Conservation (phyloP, 352 stramenopile species). For the Globisporangium cystogenes region DNA sequence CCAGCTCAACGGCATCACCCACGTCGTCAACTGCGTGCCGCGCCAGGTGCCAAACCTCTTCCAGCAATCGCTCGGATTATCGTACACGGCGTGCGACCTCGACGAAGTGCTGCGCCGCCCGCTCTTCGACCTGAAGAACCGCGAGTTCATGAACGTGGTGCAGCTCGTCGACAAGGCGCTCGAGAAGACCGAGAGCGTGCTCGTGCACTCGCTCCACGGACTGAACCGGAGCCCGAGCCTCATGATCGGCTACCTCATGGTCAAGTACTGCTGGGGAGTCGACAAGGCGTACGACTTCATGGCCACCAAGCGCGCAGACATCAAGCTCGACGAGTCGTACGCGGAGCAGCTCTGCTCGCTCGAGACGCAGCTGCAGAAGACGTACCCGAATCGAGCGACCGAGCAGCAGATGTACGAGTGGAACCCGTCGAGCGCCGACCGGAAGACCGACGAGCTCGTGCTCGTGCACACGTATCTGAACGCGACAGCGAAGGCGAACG, state of each 20-base stretch:
- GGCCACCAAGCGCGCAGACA: constrained; percentile 79
- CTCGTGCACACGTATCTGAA: constrained; percentile 82
- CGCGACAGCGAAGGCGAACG: constrained; percentile 13
- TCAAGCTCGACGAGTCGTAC: constrained; percentile 78
- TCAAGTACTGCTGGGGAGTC: constrained; percentile 90
- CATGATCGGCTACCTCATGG: constrained; percentile 90
- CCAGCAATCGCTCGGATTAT: constrained; percentile 77
- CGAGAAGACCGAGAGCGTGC: constrained; percentile 78
- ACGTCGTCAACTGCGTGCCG: constrained; percentile 91
- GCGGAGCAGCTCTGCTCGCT: constrained; percentile 66
- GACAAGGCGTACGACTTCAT: constrained; percentile 92
- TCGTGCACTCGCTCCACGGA: constrained; percentile 87
- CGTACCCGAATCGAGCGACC: constrained; percentile 28
- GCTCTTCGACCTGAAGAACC: constrained; percentile 83
- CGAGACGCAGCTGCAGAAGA: constrained; percentile 56
- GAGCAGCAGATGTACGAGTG: constrained; percentile 76
- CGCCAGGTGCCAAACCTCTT: constrained; percentile 90
- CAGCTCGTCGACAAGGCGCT: constrained; percentile 78
- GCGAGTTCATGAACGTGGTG: constrained; percentile 76
- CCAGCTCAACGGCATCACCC: constrained; percentile 90
- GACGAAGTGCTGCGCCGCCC: constrained; percentile 56
- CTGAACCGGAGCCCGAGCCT: constrained; percentile 76
- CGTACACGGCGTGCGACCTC: constrained; percentile 74
- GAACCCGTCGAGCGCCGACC: constrained; percentile 33
- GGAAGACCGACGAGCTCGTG: constrained; percentile 58